These are phyloP conservation scores for button mushroom (Agaricus bisporus) DNA, from an alignment of 768 basidiomycete genomes.

Conservation along the genomic window DNA sequence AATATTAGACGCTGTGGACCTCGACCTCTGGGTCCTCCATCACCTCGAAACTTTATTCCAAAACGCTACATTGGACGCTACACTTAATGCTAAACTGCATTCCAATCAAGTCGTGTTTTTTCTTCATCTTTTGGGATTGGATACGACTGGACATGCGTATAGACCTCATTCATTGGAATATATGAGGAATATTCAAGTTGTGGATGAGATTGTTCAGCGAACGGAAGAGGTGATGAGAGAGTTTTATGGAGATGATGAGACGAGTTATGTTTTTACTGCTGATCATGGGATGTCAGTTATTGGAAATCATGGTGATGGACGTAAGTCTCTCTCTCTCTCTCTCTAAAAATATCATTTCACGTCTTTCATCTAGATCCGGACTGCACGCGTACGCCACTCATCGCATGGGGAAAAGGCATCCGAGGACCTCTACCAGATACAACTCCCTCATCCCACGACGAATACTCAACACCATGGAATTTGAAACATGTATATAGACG, in stretches of 20 bases:
- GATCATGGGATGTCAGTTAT: slow-evolving; percentile 89
- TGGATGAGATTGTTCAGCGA: slow-evolving; percentile 66
- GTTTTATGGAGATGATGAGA: slow-evolving; percentile 66
- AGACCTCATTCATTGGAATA: slow-evolving; percentile 86
- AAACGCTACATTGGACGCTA: slow-evolving; percentile 52
- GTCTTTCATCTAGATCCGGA: slow-evolving; percentile 61
- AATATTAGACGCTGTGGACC: slow-evolving; percentile 73
- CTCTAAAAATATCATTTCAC: background rate
- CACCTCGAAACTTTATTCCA: slow-evolving; percentile 54
- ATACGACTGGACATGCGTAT: slow-evolving; percentile 85
- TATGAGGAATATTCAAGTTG: slow-evolving; percentile 76
- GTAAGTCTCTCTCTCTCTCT: slow-evolving; percentile 30
- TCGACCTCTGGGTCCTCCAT: slow-evolving; percentile 78
- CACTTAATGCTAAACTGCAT: slow-evolving; percentile 45
- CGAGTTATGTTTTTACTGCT: slow-evolving; percentile 76
- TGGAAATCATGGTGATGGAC: slow-evolving; percentile 87
- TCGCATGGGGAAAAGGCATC: slow-evolving; percentile 78
- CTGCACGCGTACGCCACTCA: slow-evolving; percentile 78
- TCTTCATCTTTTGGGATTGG: slow-evolving; percentile 76
- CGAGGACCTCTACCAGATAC: slow-evolving; percentile 60
- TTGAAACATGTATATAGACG: slow-evolving; percentile 52
- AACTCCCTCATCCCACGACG: slow-evolving; percentile 58
- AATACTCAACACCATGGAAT: slow-evolving; percentile 61
- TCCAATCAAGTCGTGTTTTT: slow-evolving; percentile 69
- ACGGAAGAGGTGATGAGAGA: slow-evolving; percentile 55